Percentiles rank a stretch among this genome's conserved stretches.
These are phyloP conservation scores for Amoebophrya sp. DNA, from an alignment of 169 alveolate genomes.

Conservation along the genomic window DNA sequence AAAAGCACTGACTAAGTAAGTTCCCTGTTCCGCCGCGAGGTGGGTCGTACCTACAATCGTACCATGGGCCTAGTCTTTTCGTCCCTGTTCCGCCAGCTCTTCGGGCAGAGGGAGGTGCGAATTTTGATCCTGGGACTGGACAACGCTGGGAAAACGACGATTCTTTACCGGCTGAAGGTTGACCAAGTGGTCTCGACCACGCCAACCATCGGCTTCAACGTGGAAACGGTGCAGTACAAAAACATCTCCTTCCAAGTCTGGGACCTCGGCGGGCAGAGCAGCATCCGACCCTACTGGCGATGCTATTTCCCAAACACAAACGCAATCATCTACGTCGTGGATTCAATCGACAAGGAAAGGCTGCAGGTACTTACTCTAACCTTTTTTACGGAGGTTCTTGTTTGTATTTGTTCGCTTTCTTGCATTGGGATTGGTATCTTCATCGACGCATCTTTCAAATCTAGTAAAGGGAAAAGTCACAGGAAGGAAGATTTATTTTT, in stretches of 20 bases:
- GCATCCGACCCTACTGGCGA: slow-evolving; percentile 88
- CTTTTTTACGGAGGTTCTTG: too few relatives aligned
- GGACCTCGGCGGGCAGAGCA: slow-evolving; percentile 83
- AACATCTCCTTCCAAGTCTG: slow-evolving; percentile 86
- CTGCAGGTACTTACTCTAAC: too few relatives aligned
- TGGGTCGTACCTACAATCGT: too few relatives aligned
- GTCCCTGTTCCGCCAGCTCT: neutral
- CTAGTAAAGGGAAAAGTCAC: too few relatives aligned
- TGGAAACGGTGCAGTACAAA: slow-evolving; percentile 86
- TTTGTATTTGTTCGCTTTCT: too few relatives aligned
- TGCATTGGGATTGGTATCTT: too few relatives aligned
- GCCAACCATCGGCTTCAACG: slow-evolving; percentile 96
- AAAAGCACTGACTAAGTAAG: too few relatives aligned
- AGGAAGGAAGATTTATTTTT: too few relatives aligned
- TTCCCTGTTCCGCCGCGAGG: too few relatives aligned
- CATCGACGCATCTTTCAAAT: too few relatives aligned
- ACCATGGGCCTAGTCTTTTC: neutral
- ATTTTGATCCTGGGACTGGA: slow-evolving; percentile 94
- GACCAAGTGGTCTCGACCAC: slow-evolving; percentile 86
- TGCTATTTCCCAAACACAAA: slow-evolving; percentile 88
- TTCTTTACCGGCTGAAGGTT: slow-evolving; percentile 83
- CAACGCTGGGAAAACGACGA: slow-evolving; percentile 98
- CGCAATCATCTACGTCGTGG: slow-evolving; percentile 94
- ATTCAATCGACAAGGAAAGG: slow-evolving; percentile 84
- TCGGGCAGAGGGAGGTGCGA: slow-evolving; percentile 51